Evolutionary conservation across 495 filamentous ascomycete genomes (phyloP), one percentile per base, ranked within the genome.

Genomic region (Podospora didyma): DNA sequence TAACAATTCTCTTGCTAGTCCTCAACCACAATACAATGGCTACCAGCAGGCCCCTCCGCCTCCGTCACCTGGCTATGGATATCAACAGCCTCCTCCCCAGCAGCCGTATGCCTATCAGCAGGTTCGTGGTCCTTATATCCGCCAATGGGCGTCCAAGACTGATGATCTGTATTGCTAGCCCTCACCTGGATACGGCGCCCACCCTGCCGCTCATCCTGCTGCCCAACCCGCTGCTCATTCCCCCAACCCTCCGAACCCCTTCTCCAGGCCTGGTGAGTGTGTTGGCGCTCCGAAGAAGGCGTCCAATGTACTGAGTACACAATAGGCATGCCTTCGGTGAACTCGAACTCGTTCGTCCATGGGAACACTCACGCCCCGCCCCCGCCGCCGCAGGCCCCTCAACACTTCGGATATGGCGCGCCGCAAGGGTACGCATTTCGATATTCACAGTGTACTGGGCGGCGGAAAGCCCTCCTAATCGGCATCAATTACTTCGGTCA

Each of bases 401-500:
- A 87, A 65, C 73, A 76, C 58, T 97, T 96, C 65, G 88, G 89
- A 34, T 74, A 81, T 35, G 92, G 90, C 53, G 91, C 92, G 26
- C 88, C 90, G 24, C 79, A 84, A 56, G 80, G 81, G 51, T 93
- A 96, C 68, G 84, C 76, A 49, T 97, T 92, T 72, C 88, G 90
- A 69, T 97, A 96, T 71, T 96, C 92, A 51, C 85, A 88, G 53
- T 98, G 94, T 67, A 93, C 89, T 3, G 94, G 94, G 20, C 84
- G 87, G 63, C 78, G 91, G 65, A 98, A 96, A 81, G 94, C 94
- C 21, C 76, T 98, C 31, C 73, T 98, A 58, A 96, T 98, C 57
- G 94, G 94, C 39, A 96, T 97, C 78, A 98, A 98, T 75, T 98
- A 98, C 72, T 97, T 97, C 62, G 84, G 87, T 45, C 94, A 97